Base-by-base conservation (phyloP, 257 asterid genomes). In the Rubia yunnanensis region DNA sequence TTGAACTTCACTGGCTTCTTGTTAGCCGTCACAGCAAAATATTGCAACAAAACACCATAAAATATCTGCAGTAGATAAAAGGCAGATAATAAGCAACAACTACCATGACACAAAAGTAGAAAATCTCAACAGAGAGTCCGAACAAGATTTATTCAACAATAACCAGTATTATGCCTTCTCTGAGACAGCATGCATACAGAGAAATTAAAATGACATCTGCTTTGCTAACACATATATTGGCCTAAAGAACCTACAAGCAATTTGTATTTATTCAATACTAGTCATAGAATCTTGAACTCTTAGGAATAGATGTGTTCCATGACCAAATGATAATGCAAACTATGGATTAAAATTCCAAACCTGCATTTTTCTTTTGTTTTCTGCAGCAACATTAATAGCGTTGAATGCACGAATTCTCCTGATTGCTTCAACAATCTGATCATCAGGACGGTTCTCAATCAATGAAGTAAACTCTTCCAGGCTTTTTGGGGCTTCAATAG, bases 401-500 rank as follows among this genome's bases (percentile, higher is more conserved):
- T 86, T 94, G 69, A 75, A 94, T 28, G 94, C 62, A 64, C 97
- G 84, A 67, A 94, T 90, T 77, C 97, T 79, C 79, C 80, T 73
- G 59, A 94, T 84, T 75, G 95, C 99, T 85, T 94, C 99, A 76
- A 88, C 32, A 76, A 88, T 72, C 78, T 88, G 92, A 71, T 94
- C 97, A 50, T 87, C 81, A 7, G 99, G 79, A 70, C 86, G 83
- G 58, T 85, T 80, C 69, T 86, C 95, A 66, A 94, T 39, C 64
- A 90, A 72, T 52, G 84, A 78, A 66, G 82, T 69, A 66, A 94
- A 82, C 75, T 94, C 97, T 73, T 90, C 95, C 65, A 84, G 78
- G 70, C 60, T 82, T 81, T 83, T 88, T 31, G 97, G 99, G 65
- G 99, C 99, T 73, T 94, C 97, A 78, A 94, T 88, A 38, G 97